Base-by-base conservation (phyloP, 148 eudicot genomes). In the Vaccinium darrowii region DNA sequence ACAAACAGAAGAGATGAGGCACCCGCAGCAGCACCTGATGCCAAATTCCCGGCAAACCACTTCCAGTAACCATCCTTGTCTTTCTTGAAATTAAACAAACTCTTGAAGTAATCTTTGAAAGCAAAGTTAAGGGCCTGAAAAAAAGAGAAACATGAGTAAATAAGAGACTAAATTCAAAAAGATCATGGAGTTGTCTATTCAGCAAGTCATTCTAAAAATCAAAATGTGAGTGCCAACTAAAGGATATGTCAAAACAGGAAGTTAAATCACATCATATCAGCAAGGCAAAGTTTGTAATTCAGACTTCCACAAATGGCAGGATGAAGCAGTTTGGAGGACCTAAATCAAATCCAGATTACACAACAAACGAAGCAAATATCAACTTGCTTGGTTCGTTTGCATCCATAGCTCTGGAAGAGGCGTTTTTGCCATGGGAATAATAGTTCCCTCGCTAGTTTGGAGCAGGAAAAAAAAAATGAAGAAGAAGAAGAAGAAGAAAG, bases 121-220 rank as follows among this genome's bases (percentile, higher is more conserved):
- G 97, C 97, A 88, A 95, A 95, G 91, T 95, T 95, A 58, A 95
- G 87, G 51, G 98, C 98, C 98, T 95, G 89, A n/a, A 79, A n/a
- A 76, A 36, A 12, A 43, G 8, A 36, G 4, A 63, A 8, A 58
- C 10, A 39, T 13, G 1, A 60, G 47, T 30, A 15, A n/a, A 43
- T 21, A 27, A 18, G 36, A 79, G 15, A 25, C 43, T 43, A 13
- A 52, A 18, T 23, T 43, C 5, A 0, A 53, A 67, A 23, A 52
- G 10, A 36, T 15, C 39, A 57, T 9, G 78, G 1, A 85, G 43
- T 54, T 5, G 5, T 10, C 13, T 67, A 56, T n/a, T 63, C 33
- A n/a, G 36, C 43, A 25, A 6, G 18, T 11, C 30, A 81, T 52
- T 82, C 16, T 12, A 16, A 53, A 71, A 82, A 82, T 69, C 21